Percentiles rank a stretch among this genome's conserved stretches.
phyloP scores from a whole-genome alignment of 306 rosid genomes.

The Luffa acutangula region DNA sequence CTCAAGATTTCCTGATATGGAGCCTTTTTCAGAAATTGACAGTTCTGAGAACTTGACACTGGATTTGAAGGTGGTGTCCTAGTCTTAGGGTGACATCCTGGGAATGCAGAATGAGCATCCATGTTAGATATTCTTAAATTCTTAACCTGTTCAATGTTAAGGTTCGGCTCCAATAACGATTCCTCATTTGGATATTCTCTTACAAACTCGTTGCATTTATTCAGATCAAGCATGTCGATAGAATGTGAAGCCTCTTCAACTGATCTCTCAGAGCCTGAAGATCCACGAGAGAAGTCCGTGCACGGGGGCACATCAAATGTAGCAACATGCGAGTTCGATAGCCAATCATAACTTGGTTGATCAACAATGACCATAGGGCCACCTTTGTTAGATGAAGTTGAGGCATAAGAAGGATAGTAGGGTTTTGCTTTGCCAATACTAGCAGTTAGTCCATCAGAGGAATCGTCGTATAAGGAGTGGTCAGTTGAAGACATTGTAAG shows the following conservation, averaged over 20 bases:
- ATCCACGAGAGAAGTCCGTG: conserved; percentile 21
- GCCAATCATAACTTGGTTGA: conserved; percentile 33
- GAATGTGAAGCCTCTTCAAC: conserved; percentile 22
- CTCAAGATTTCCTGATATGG: conserved; percentile 23
- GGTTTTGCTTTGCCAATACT: conserved; percentile 33
- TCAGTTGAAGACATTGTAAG: conserved; percentile 21
- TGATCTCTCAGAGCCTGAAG: conserved; percentile 20
- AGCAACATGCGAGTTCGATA: conserved; percentile 20
- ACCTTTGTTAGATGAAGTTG: conserved; percentile 24
- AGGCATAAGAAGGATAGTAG: conserved; percentile 30
- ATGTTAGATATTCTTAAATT: conserved; percentile 21
- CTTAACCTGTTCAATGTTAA: conserved; percentile 22
- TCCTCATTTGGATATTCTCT: conserved; percentile 27
- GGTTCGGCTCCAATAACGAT: conserved; percentile 20
- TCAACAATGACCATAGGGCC: conserved; percentile 22
- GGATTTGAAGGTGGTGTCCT: conserved; percentile 19
- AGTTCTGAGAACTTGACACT: conserved; percentile 21
- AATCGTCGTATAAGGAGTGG: conserved; percentile 18
- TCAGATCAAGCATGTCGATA: conserved; percentile 22
- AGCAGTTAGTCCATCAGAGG: conserved; percentile 20
- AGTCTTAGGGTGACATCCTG: conserved; percentile 21
- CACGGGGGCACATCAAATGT: conserved; percentile 23
- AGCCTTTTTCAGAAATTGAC: conserved; percentile 14
- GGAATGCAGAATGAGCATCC: conserved; percentile 21
- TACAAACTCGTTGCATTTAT: conserved; percentile 16